These are phyloP conservation scores for Xylariaceae sp. DNA, from an alignment of 2,329 filamentous ascomycete species.

Conservation along the genomic window DNA sequence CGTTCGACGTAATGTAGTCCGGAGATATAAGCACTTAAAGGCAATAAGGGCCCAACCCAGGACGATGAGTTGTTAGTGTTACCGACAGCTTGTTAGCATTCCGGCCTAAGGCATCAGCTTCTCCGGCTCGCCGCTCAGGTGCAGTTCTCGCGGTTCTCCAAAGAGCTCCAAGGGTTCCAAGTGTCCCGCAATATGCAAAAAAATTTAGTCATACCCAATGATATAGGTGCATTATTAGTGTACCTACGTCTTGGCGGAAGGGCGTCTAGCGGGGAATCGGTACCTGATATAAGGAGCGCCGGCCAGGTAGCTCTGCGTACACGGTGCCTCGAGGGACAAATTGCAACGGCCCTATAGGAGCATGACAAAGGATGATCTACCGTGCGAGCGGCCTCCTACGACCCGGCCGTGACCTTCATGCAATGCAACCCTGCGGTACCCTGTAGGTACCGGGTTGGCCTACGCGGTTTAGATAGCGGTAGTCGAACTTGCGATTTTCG, in stretches of 20 bases:
- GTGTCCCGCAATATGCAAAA: neutral
- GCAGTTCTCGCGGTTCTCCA: neutral
- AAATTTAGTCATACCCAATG: neutral
- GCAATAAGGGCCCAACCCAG: neutral
- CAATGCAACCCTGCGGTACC: neutral
- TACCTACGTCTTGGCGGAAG: neutral
- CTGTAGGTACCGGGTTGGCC: neutral
- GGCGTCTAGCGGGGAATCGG: neutral
- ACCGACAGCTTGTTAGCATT: neutral
- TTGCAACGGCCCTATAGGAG: neutral
- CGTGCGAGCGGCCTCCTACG: neutral
- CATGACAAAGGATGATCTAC: neutral
- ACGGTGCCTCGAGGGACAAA: neutral
- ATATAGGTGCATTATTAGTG: neutral
- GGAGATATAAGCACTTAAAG: neutral
- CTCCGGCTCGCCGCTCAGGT: no score
- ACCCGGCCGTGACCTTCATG: neutral
- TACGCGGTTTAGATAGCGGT: neutral
- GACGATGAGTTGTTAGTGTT: neutral
- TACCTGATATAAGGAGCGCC: neutral
- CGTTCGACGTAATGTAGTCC: no score
- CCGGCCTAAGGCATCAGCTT: neutral
- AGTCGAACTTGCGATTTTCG: constrained; percentile 16
- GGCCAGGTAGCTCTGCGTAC: neutral
- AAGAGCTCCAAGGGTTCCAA: neutral